Percentiles rank a stretch among this genome's conserved stretches.
These are phyloP conservation scores for Termitomyces sp. DNA, from an alignment of 768 basidiomycete species.

Conservation along the genomic window DNA sequence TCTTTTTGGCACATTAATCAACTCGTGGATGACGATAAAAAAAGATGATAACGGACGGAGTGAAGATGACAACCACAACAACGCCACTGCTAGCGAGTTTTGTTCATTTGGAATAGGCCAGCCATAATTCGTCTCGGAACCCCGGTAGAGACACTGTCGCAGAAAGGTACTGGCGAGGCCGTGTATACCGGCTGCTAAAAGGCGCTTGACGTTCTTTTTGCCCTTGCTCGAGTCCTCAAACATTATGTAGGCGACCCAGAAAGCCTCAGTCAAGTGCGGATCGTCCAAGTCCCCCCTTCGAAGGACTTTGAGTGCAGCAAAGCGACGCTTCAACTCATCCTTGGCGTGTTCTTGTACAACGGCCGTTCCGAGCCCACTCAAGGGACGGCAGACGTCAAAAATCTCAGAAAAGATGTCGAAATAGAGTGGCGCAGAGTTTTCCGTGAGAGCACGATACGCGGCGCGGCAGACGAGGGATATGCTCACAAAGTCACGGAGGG, in stretches of 20 bases:
- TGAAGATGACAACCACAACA: slow-evolving; percentile 44
- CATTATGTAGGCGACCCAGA: slow-evolving; percentile 55
- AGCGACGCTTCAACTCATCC: slow-evolving; percentile 41
- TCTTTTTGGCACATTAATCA: slow-evolving; percentile 17
- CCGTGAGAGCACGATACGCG: slow-evolving; percentile 20
- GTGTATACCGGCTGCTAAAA: slow-evolving; percentile 37
- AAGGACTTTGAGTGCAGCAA: slow-evolving; percentile 39
- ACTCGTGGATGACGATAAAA: background rate
- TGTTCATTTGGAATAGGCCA: slow-evolving; percentile 45
- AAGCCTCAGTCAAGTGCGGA: slow-evolving; percentile 32
- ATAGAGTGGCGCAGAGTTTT: slow-evolving; percentile 24
- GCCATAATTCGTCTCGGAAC: slow-evolving; percentile 30
- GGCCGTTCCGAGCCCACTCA: slow-evolving; percentile 28
- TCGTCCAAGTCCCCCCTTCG: slow-evolving; percentile 29
- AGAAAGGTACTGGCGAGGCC: slow-evolving; percentile 35
- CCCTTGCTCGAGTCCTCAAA: slow-evolving; percentile 46
- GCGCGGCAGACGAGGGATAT: slow-evolving; percentile 29
- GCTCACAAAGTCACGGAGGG: slow-evolving; percentile 25
- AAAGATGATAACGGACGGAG: slow-evolving; percentile 22
- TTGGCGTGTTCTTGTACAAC: slow-evolving; percentile 27
- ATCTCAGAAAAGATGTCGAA: slow-evolving; percentile 36
- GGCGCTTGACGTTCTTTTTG: slow-evolving; percentile 41
- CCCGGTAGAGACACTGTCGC: slow-evolving; percentile 31
- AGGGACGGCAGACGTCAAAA: slow-evolving; percentile 42
- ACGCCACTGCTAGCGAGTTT: slow-evolving; percentile 39